Percentiles rank a stretch among this genome's conserved stretches.
These are phyloP conservation scores for Boechera retrofracta DNA, from an alignment of 345 rosid species.

Conservation along the genomic window DNA sequence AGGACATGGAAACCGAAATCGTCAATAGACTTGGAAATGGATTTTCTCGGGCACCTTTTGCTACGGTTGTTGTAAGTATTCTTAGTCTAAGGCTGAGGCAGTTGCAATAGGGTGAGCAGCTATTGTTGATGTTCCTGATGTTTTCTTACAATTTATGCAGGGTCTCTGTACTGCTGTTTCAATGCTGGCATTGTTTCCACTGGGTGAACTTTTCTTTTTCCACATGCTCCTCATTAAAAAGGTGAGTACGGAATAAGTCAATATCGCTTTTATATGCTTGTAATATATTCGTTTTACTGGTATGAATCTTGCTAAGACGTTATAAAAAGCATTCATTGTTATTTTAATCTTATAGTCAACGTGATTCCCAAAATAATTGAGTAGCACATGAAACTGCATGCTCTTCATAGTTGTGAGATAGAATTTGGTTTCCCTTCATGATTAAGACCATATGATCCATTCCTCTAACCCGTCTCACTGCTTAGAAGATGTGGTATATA, in stretches of 20 bases:
- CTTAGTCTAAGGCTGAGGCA: slow-evolving; percentile 1
- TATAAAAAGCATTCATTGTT: slow-evolving; percentile 2
- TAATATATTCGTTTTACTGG: neutral
- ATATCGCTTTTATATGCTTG: neutral
- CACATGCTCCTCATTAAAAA: slow-evolving; percentile 92
- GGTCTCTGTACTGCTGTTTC: slow-evolving; percentile 90
- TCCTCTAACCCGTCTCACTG: neutral
- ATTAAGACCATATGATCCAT: slow-evolving; percentile 8
- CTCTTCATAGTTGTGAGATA: slow-evolving; percentile 16
- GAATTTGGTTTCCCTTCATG: neutral
- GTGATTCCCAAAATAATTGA: neutral
- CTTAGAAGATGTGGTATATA: neutral
- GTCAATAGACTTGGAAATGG: slow-evolving; percentile 97
- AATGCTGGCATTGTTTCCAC: slow-evolving; percentile 82
- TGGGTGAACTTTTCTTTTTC: slow-evolving; percentile 97
- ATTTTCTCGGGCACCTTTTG: slow-evolving; percentile 94
- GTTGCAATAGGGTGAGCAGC: slow-evolving; percentile 23
- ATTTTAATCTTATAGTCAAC: neutral
- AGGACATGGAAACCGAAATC: slow-evolving; percentile 84
- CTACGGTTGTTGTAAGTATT: slow-evolving; percentile 84
- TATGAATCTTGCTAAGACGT: neutral
- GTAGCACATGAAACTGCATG: slow-evolving; percentile 8
- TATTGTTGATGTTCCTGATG: slow-evolving; percentile 33
- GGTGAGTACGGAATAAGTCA: slow-evolving; percentile 51
- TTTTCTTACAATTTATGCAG: slow-evolving; percentile 50